Base-by-base conservation (phyloP, 2,329 filamentous ascomycete genomes). In the Phialemoniopsis sp. region DNA sequence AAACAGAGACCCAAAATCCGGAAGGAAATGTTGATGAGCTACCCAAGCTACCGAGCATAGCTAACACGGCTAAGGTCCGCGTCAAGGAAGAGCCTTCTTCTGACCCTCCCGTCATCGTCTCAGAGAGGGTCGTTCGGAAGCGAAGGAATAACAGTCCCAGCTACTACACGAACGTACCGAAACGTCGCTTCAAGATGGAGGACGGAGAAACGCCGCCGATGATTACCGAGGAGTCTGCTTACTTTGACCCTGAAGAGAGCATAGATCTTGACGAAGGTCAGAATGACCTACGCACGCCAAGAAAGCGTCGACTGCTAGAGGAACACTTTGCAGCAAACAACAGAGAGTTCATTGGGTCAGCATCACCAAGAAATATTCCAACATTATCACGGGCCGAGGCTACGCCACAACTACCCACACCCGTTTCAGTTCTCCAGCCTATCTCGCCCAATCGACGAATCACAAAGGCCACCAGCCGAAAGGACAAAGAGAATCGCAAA, bases 211-310 rank as follows among this genome's bases (percentile, higher is more conserved):
- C 61, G n/a, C 57, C 59, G 15, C 53, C 53, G 0, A 44, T 56
- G 3, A 38, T 55, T 32, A 52, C 41, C 13, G 47, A 48, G 32
- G 58, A 56, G 32, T 45, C 44, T 13, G 45, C 44, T 34, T 43
- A 46, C 9, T 62, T 68, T 42, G 49, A 59, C 15, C 62, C 68
- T 1, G 64, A 74, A 31, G 78, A 80, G 37, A 84, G 78, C 39
- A 66, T 84, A 37, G 80, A 85, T 51, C 63, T 85, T 10, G 74
- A 80, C 50, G 66, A 71, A 32, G 70, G 67, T 8, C 57, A 56
- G 32, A 54, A 63, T 14, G 48, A 59, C 34, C 61, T 70, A 49
- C 55, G 64, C 37, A 77, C 67, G 12, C 67, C 64, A 37, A 61
- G 60, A 46, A 67, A 70, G 45, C 53, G 54, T 34, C 53, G 49